These are phyloP conservation scores for Penicillium canescens DNA, from an alignment of 495 filamentous ascomycete genomes.

Conservation along the genomic window DNA sequence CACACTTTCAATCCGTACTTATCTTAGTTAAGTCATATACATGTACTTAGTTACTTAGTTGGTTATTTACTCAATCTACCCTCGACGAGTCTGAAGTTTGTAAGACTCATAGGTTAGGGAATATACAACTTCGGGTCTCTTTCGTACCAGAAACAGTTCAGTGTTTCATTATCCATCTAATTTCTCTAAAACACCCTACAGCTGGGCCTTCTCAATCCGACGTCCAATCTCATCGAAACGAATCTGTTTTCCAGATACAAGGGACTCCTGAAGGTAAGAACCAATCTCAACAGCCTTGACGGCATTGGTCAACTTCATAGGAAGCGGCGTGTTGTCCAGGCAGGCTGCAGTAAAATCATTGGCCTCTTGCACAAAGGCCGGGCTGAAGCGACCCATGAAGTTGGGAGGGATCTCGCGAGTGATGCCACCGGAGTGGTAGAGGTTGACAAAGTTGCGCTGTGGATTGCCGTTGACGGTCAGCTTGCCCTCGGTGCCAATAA, in stretches of 20 bases:
- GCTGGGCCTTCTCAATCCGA: constrained; percentile 37
- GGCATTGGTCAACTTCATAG: constrained; percentile 52
- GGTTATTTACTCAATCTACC: no score
- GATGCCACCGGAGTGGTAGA: constrained; percentile 45
- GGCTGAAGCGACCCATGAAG: constrained; percentile 56
- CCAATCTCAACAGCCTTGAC: constrained; percentile 61
- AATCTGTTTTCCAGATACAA: constrained; percentile 57
- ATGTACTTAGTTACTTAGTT: no score
- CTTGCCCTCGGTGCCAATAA: constrained; percentile 63
- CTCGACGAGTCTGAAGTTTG: not conserved
- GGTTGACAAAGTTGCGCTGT: constrained; percentile 48
- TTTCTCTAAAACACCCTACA: constrained; percentile 10
- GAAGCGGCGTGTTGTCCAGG: constrained; percentile 51
- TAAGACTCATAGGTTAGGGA: not conserved
- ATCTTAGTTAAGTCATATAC: no score
- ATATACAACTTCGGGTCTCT: no score
- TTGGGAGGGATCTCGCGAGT: constrained; percentile 50
- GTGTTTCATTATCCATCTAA: not conserved
- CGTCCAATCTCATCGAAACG: constrained; percentile 49
- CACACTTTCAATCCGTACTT: no score
- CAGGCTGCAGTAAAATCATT: constrained; percentile 56
- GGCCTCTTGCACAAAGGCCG: constrained; percentile 57
- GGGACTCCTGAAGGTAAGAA: constrained; percentile 55
- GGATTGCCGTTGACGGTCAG: constrained; percentile 56
- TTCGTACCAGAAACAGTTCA: no score